Base-by-base conservation (phyloP, 1,139 yeast genomes). In the Saccharomyces hybrid region DNA sequence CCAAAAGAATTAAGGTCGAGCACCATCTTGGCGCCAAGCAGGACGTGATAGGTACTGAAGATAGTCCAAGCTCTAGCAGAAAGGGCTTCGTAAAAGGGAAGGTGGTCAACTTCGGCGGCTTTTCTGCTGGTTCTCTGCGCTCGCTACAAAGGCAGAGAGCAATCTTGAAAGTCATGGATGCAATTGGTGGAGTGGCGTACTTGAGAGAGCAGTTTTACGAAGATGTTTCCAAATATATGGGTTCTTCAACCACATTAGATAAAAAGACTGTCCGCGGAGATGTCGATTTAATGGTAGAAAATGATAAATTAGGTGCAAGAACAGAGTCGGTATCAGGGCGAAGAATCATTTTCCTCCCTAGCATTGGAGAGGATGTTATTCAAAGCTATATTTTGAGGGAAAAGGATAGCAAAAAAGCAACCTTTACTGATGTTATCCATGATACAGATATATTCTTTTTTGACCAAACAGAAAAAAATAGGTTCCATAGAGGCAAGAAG, bases 241-340 rank as follows among this genome's bases (percentile, higher is more conserved):
- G 64, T 1, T 62, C 70, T 5, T 54, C 56, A 16, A 65, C 70
- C 5, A 52, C 62, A 7, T 52, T 70, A 4, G 73, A 70, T 49
- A 70, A 68, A 51, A 70, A 68, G 48, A 69, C 72, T 2, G 58
- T 63, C 11, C 58, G 62, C 26, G 65, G 70, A 28, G 73, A 70
- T 52, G 62, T 68, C 2, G 61, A 58, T 14, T 54, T 62, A 41
- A 53, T 70, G 61, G 55, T 63, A 5, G 52, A 63, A 28, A 58
- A 59, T 32, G 55, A 59, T 4, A 70, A 67, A 56, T 50, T 65
- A 14, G 49, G 52, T 3, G 50, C 61, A 8, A 53, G 55, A 32
- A 53, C 54, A 14, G 68, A 64, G 47, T 59, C 60, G 1, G 49
- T 47, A n/a, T 56, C 59, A 5, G 63, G 61, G 19, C 58, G 59